A percentile compares a stretch with the other conserved stretches of the same genome.
Evolutionary conservation across 192 early-diverging fungal species (phyloP).

Genomic region (Coemansia sp.): DNA sequence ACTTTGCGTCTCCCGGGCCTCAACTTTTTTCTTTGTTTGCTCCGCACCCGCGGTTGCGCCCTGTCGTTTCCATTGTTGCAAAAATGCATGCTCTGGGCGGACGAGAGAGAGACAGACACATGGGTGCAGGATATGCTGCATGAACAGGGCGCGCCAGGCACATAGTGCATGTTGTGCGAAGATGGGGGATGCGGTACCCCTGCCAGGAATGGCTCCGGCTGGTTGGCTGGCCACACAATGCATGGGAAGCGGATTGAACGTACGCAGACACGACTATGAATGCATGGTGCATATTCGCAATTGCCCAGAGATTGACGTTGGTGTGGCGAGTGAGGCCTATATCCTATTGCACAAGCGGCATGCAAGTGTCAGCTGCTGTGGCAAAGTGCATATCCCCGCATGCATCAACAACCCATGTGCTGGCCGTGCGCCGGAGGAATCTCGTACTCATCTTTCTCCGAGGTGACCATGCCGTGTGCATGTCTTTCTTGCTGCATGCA

Average conservation of each 20-base stretch:
- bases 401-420: constrained; percentile 1
- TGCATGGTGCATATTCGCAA: constrained; percentile 4
- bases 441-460: not conserved
- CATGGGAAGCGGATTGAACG: no score
- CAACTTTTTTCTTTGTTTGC: constrained; percentile 1
- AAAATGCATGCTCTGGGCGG: not conserved
- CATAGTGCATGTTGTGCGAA: not conserved
- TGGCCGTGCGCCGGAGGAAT: no score
- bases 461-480: no score
- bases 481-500: not conserved
- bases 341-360: not conserved
- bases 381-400: constrained; percentile 14
- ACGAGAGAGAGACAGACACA: not conserved
- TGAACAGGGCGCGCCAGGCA: not conserved
- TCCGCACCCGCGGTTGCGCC: not conserved
- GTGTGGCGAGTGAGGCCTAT: constrained; percentile 14
- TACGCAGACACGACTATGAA: constrained; percentile 8
- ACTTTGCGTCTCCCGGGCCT: not conserved
- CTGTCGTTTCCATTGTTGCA: not conserved
- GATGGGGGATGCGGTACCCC: no score
- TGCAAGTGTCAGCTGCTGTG: constrained; percentile 19
- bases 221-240: not conserved
- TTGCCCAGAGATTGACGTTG: constrained; percentile 1
- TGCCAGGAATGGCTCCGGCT: no score
- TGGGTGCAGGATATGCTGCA: not conserved